Percentiles rank a stretch among this genome's conserved stretches.
phyloP scores from a whole-genome alignment of 306 rosid genomes.

The Malus domestica region DNA sequence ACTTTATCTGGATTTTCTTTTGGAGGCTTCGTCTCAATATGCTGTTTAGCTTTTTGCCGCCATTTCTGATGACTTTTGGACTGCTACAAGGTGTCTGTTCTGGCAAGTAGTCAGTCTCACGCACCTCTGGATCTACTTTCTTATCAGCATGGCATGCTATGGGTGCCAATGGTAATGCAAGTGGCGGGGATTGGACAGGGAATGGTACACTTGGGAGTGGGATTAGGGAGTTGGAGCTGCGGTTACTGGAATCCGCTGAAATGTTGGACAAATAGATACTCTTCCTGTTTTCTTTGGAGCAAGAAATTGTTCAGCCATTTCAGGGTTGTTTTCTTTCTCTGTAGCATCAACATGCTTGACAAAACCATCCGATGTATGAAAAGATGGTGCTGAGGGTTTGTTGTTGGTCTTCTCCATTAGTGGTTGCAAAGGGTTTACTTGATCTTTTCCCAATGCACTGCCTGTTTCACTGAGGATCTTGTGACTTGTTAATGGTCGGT shows the following conservation, averaged over 20 bases:
- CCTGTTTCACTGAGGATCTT: constrained; percentile 43
- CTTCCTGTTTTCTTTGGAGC: constrained; percentile 66
- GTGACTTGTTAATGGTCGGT: constrained; percentile 40
- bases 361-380: constrained; percentile 43
- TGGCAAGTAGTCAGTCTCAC: constrained; percentile 36
- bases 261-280: constrained; percentile 62
- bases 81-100: constrained; percentile 52
- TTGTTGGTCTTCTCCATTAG: constrained; percentile 48
- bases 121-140: constrained; percentile 41
- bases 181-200: constrained; percentile 40
- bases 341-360: constrained; percentile 42
- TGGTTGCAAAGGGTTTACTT: constrained; percentile 40
- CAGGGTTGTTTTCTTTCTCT: constrained; percentile 89
- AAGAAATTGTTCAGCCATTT: constrained; percentile 37
- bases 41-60: constrained; percentile 58
- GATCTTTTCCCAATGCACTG: constrained; percentile 40
- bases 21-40: constrained; percentile 67
- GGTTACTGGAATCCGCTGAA: constrained; percentile 40
- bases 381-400: constrained; percentile 38
- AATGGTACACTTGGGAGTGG: constrained; percentile 60
- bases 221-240: constrained; percentile 58
- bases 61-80: constrained; percentile 58
- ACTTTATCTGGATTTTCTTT: constrained; percentile 51
- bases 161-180: constrained; percentile 34
- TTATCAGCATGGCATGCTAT: constrained; percentile 28